Evolutionary conservation across 495 filamentous ascomycete species (phyloP).

Genomic region (Penicillium robsamsonii): DNA sequence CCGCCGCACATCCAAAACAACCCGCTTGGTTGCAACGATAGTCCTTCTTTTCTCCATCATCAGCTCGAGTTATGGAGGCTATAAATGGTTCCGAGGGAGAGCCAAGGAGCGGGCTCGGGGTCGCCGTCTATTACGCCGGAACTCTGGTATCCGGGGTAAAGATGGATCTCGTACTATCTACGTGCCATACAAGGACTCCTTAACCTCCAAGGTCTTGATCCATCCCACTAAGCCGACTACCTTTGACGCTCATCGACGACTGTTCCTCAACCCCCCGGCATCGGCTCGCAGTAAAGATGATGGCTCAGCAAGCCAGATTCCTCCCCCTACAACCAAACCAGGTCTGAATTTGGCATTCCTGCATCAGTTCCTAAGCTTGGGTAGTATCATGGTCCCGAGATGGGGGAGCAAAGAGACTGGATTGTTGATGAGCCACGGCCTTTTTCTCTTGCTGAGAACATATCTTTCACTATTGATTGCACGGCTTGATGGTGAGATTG

Average conservation of each 20-base stretch:
- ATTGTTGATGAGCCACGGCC: constrained; percentile 73
- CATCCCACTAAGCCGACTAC: constrained; percentile 89
- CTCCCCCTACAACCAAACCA: constrained; percentile 82
- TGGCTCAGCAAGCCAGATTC: constrained; percentile 60
- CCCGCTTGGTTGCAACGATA: constrained; percentile 71
- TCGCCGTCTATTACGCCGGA: constrained; percentile 74
- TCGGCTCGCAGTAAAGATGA: constrained; percentile 72
- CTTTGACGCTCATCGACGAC: constrained; percentile 90
- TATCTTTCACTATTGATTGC: constrained; percentile 94
- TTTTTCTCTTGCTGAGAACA: constrained; percentile 73
- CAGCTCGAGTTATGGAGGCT: constrained; percentile 68
- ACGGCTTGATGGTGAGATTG: constrained; percentile 91
- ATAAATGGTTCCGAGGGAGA: constrained; percentile 66
- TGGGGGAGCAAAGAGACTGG: constrained; percentile 95
- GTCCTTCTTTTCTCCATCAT: constrained; percentile 74
- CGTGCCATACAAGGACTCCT: constrained; percentile 80
- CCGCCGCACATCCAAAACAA: constrained; percentile 59
- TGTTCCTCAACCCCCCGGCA: constrained; percentile 88
- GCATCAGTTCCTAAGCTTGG: constrained; percentile 90
- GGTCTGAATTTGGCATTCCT: constrained; percentile 97
- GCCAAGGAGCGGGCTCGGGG: constrained; percentile 77
- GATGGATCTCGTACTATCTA: constrained; percentile 93
- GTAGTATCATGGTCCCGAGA: constrained; percentile 96
- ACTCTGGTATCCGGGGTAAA: constrained; percentile 88
- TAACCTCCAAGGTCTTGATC: constrained; percentile 87